These are phyloP conservation scores for Aplosporella prunicola DNA, from an alignment of 2,329 filamentous ascomycete species.

Conservation along the genomic window DNA sequence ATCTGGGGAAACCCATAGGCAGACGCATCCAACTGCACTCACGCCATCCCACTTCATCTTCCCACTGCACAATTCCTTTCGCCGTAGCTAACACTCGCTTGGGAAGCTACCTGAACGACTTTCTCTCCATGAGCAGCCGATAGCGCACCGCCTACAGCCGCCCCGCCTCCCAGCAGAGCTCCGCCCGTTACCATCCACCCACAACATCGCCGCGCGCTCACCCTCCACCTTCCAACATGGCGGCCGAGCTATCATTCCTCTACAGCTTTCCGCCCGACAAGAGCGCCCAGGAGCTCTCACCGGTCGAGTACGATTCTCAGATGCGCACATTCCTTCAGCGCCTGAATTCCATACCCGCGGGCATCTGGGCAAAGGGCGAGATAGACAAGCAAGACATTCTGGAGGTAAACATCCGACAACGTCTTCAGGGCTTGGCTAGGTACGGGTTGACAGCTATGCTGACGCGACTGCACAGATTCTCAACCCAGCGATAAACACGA, in stretches of 20 bases:
- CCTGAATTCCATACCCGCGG: constrained; percentile 24
- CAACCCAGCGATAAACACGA: constrained; percentile 48
- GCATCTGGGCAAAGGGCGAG: constrained; percentile 26
- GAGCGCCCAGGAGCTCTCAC: constrained; percentile 6
- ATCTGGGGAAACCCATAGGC: constrained; percentile 8
- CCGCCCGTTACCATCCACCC: constrained; percentile 2
- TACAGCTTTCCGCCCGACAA: constrained; percentile 9
- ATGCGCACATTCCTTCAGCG: constrained; percentile 26
- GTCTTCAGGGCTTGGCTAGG: constrained; percentile 1
- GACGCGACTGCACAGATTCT: constrained; percentile 30
- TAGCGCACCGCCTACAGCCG: not conserved
- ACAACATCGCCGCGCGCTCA: not conserved
- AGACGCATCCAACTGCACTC: no score
- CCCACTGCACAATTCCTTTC: no score
- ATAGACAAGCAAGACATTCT: constrained; percentile 33
- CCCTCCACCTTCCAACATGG: not conserved
- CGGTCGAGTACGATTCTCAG: constrained; percentile 29
- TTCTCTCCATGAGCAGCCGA: no score
- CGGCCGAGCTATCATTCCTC: constrained; percentile 6
- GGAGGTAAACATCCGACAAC: no score
- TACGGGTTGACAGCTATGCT: not conserved
- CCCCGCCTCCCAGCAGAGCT: constrained; percentile 7
- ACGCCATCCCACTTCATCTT: no score
- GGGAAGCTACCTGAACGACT: no score
- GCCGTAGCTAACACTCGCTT: no score